Evolutionary conservation across 2,329 filamentous ascomycete species (phyloP).

Genomic region (Aspergillus tanneri): DNA sequence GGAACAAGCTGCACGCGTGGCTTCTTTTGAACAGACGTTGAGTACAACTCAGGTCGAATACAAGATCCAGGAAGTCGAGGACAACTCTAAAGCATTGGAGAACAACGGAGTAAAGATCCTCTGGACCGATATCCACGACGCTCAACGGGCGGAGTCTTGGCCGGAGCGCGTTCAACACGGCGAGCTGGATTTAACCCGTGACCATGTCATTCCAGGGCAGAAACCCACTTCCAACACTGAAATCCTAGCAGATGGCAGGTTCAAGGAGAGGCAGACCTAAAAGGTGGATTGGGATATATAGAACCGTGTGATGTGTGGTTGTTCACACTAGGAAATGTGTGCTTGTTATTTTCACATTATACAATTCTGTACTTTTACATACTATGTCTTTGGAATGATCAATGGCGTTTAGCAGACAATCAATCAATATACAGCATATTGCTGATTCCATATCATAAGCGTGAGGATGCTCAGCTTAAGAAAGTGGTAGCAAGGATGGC

Average conservation of each 20-base stretch:
- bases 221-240: slow-evolving; percentile 24
- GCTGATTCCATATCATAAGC: too few species aligned
- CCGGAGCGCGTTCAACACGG: slow-evolving; percentile 45
- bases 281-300: neutral
- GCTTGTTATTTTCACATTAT: slow-evolving; percentile 15
- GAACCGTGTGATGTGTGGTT: slow-evolving; percentile 5
- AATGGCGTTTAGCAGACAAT: slow-evolving; percentile 21
- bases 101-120: slow-evolving; percentile 43
- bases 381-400: slow-evolving; percentile 15
- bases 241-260: slow-evolving; percentile 25
- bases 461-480: too few species aligned
- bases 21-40: slow-evolving; percentile 17
- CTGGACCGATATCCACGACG: slow-evolving; percentile 49
- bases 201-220: slow-evolving; percentile 38
- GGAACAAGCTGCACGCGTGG: slow-evolving; percentile 26
- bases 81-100: slow-evolving; percentile 27
- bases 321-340: slow-evolving; percentile 23
- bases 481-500: too few species aligned
- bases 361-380: slow-evolving; percentile 27
- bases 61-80: slow-evolving; percentile 30
- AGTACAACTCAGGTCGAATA: slow-evolving; percentile 22
- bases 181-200: slow-evolving; percentile 37
- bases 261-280: slow-evolving; percentile 27
- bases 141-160: slow-evolving; percentile 44
- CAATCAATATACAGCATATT: slow-evolving; percentile 1